phyloP scores from a whole-genome alignment of 768 basidiomycete genomes.

The Trametes elegans region DNA sequence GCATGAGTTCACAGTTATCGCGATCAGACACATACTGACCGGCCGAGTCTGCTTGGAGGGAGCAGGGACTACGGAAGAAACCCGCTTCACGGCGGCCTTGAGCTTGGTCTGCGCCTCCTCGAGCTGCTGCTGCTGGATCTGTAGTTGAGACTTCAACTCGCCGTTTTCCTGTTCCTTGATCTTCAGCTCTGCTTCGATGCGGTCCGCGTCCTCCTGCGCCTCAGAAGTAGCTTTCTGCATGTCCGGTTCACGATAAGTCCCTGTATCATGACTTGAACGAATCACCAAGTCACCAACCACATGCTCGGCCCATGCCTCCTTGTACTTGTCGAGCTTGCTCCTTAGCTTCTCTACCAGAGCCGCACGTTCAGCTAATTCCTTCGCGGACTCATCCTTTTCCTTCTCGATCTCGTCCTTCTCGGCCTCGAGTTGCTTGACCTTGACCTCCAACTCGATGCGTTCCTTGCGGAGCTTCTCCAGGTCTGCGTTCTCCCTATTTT shows the following conservation, averaged over 20 bases:
- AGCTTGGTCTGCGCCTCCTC: neutral
- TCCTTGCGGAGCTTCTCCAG: conserved; percentile 53
- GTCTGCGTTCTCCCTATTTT: conserved; percentile 61
- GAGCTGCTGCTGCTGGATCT: conserved; percentile 31
- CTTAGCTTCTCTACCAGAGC: conserved; percentile 36
- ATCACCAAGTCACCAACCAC: neutral
- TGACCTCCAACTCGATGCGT: conserved; percentile 54
- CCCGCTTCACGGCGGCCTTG: neutral
- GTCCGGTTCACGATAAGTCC: neutral
- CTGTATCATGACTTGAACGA: neutral
- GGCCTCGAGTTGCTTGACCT: conserved; percentile 46
- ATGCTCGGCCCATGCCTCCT: conserved; percentile 7
- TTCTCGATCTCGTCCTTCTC: conserved; percentile 27
- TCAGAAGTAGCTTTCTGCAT: conserved; percentile 39
- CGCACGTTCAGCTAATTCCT: too few relatives aligned
- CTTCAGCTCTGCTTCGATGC: conserved; percentile 20
- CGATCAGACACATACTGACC: neutral
- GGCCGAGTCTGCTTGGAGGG: neutral
- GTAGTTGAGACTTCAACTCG: conserved; percentile 45
- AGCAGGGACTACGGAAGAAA: neutral
- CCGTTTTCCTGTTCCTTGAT: conserved; percentile 39
- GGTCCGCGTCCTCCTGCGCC: conserved; percentile 37
- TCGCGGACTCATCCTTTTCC: conserved; percentile 18
- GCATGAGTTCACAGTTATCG: too few relatives aligned
- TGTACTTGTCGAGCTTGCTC: conserved; percentile 28